Conservation (phyloP, 257 asterid genomes). For the Paraleonurus japonicus region DNA sequence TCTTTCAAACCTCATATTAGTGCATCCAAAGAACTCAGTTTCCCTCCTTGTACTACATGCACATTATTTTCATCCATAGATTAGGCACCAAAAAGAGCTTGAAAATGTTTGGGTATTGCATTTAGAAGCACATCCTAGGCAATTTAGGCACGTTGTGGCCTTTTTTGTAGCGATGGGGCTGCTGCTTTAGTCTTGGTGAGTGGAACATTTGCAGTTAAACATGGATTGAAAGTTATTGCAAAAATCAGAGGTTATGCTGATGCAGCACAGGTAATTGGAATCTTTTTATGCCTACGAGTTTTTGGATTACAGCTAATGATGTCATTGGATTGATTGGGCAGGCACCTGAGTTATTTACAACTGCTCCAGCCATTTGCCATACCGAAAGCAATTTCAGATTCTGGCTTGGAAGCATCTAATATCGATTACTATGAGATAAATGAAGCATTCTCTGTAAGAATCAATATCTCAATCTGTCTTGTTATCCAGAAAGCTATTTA, state of each 20-base stretch:
- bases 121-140: background rate
- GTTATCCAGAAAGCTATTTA: conserved; percentile 12
- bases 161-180: conserved; percentile 77
- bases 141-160: background rate
- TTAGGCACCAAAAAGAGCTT: background rate
- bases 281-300: background rate
- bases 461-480: conserved; percentile 1
- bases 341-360: conserved; percentile 94
- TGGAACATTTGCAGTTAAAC: conserved; percentile 72
- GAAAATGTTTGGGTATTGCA: background rate
- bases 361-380: conserved; percentile 96
- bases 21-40: background rate
- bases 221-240: conserved; percentile 73
- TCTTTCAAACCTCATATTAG: background rate
- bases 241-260: conserved; percentile 88
- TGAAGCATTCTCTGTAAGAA: conserved; percentile 91
- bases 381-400: conserved; percentile 79
- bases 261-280: conserved; percentile 76
- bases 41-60: background rate
- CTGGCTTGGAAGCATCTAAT: conserved; percentile 69
- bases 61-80: background rate
- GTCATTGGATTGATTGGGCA: conserved; percentile 40
- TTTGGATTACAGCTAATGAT: background rate
- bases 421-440: conserved; percentile 88
- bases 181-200: conserved; percentile 92